A percentile compares a stretch with the other conserved stretches of the same genome.
These are phyloP conservation scores for Turnera subulata DNA, from an alignment of 345 rosid species.

Conservation along the genomic window DNA sequence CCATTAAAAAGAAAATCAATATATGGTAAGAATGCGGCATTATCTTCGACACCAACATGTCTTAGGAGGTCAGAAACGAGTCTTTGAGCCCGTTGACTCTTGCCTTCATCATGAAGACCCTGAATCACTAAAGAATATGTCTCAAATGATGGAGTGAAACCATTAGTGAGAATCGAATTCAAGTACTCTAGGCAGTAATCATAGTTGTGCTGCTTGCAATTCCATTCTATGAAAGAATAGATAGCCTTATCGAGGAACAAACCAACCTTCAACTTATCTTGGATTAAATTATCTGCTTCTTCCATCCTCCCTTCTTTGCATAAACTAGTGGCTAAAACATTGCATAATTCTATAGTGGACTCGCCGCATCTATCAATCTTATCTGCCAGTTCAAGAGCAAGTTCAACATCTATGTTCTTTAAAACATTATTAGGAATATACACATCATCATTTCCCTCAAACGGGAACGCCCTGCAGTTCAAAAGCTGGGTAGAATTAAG, in stretches of 20 bases:
- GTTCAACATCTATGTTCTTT: conserved; percentile 31
- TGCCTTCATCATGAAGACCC: conserved; percentile 34
- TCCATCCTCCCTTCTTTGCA: conserved; percentile 35
- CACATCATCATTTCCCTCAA: conserved; percentile 7
- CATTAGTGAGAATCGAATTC: conserved; percentile 19
- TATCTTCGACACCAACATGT: conserved; percentile 27
- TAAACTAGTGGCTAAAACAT: conserved; percentile 27
- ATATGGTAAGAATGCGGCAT: conserved; percentile 22
- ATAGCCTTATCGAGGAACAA: conserved; percentile 34
- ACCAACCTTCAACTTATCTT: conserved; percentile 19
- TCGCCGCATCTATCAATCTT: conserved; percentile 32
- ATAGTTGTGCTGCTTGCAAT: conserved; percentile 27
- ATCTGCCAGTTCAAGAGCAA: conserved; percentile 21
- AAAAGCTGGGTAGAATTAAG: not conserved
- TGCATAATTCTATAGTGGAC: conserved; percentile 23
- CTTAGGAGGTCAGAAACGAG: conserved; percentile 36
- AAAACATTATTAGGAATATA: conserved; percentile 12
- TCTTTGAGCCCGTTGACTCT: conserved; percentile 23
- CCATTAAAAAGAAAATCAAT: conserved; percentile 34
- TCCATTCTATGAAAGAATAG: conserved; percentile 30
- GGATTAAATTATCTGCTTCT: conserved; percentile 26
- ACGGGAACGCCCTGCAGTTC: not conserved
- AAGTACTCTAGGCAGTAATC: conserved; percentile 30
- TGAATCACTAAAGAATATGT: conserved; percentile 36
- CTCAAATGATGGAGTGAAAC: conserved; percentile 39